These are phyloP conservation scores for Mortierella polycephala DNA, from an alignment of 371 early-diverging fungal genomes.

Conservation along the genomic window DNA sequence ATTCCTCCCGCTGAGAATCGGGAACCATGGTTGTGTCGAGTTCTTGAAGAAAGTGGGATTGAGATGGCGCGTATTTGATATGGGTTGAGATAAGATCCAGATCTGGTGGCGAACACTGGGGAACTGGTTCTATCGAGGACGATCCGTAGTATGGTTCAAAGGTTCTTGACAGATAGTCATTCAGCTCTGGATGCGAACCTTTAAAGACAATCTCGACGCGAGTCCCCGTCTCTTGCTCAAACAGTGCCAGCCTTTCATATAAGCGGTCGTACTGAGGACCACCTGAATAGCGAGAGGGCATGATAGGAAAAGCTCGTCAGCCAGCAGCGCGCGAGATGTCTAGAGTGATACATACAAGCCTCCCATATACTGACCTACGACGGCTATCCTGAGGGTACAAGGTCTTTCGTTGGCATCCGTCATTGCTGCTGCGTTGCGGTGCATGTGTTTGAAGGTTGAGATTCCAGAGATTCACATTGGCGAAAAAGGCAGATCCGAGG, in stretches of 20 bases:
- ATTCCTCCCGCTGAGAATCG: conserved; percentile 8
- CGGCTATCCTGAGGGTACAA: conserved; percentile 33
- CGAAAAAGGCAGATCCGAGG: no score
- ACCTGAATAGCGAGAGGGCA: not conserved
- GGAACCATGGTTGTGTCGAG: conserved; percentile 12
- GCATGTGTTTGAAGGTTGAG: no score
- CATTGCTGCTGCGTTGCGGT: not conserved
- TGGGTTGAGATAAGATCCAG: conserved; percentile 38
- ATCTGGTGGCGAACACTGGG: not conserved
- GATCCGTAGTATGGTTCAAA: conserved; percentile 7
- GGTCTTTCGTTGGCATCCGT: not conserved
- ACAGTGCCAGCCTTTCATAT: conserved; percentile 23
- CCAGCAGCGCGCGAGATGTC: not conserved
- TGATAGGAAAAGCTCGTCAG: not conserved
- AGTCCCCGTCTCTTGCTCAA: conserved; percentile 31
- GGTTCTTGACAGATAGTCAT: conserved; percentile 25
- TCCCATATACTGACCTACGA: conserved; percentile 20
- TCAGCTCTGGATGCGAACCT: conserved; percentile 38
- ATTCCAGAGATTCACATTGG: no score
- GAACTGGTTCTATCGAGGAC: not conserved
- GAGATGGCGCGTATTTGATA: conserved; percentile 47
- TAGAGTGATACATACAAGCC: not conserved
- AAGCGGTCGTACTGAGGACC: conserved; percentile 43
- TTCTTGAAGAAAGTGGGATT: conserved; percentile 31
- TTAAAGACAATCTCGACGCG: conserved; percentile 30